Conservation (phyloP, 2,329 filamentous ascomycete genomes). For the Xylaria polymorpha region DNA sequence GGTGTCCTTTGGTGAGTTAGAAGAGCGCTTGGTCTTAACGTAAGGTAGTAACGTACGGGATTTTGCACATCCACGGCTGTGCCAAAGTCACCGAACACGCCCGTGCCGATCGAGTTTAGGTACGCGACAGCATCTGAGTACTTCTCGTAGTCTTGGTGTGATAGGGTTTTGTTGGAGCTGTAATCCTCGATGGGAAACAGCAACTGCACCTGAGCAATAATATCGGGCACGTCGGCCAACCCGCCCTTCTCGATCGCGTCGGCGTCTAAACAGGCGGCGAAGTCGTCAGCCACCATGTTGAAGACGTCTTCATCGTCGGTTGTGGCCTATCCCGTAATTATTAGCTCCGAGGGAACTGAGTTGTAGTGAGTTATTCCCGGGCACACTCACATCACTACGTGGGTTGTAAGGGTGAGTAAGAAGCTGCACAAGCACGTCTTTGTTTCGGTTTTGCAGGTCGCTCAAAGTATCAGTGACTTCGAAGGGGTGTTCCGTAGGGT, state of each 20-base stretch:
- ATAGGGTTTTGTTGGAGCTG: conserved; percentile 13
- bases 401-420: conserved; percentile 18
- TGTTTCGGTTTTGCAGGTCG: neutral
- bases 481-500: conserved; percentile 10
- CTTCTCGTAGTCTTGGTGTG: conserved; percentile 19
- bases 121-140: conserved; percentile 22
- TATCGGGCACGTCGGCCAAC: conserved; percentile 22
- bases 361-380: neutral
- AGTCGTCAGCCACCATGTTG: conserved; percentile 20
- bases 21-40: neutral
- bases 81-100: no score
- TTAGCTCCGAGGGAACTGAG: neutral
- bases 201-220: conserved; percentile 14
- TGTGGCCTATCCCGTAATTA: neutral
- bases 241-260: conserved; percentile 6
- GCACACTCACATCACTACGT: conserved; percentile 8
- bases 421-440: conserved; percentile 14
- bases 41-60: conserved; percentile 12
- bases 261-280: conserved; percentile 28
- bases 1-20: conserved; percentile 1
- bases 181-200: conserved; percentile 28
- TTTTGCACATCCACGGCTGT: conserved; percentile 23
- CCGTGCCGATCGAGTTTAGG: conserved; percentile 8
- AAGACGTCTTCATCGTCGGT: conserved; percentile 29
- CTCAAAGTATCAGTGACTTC: neutral